These are phyloP conservation scores for Ogataea methylovora DNA, from an alignment of 805 yeast species.

Conservation along the genomic window DNA sequence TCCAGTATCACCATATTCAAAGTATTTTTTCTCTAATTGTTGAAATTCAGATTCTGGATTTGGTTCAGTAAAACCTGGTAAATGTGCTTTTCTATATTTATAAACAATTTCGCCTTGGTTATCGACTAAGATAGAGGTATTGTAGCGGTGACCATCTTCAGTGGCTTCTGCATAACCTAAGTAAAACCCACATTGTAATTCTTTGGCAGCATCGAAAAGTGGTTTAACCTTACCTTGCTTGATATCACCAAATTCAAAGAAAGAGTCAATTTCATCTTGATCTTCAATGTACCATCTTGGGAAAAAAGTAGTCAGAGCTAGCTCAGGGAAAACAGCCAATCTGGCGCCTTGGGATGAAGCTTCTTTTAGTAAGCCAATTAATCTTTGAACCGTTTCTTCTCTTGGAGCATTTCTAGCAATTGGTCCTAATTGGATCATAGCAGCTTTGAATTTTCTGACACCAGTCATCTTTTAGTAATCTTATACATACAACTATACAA, in stretches of 20 bases:
- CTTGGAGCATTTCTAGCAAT: conserved; percentile 23
- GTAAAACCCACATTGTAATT: conserved; percentile 10
- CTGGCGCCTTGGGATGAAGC: conserved; percentile 23
- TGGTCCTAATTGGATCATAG: conserved; percentile 28
- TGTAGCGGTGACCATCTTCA: conserved; percentile 7
- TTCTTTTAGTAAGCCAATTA: conserved; percentile 21
- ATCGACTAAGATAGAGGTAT: conserved; percentile 5
- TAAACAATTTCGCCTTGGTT: conserved; percentile 4
- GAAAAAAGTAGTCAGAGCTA: conserved; percentile 28
- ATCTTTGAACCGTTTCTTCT: conserved; percentile 21
- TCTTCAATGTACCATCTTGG: conserved; percentile 27
- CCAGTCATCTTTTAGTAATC: too few relatives aligned
- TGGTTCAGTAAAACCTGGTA: conserved; percentile 9
- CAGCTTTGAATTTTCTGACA: conserved; percentile 14
- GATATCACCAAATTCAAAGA: conserved; percentile 5
- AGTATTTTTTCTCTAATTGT: conserved; percentile 31
- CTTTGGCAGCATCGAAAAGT: conserved; percentile 24
- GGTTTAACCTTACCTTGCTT: conserved; percentile 21
- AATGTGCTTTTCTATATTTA: too few relatives aligned
- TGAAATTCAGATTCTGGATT: conserved; percentile 24
- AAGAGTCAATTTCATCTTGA: conserved; percentile 19
- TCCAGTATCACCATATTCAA: conserved; percentile 27
- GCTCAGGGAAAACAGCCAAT: conserved; percentile 30
- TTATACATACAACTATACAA: too few relatives aligned
- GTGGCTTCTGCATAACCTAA: conserved; percentile 7